These are phyloP conservation scores for Teratosphaeria gauchensis DNA, from an alignment of 2,329 filamentous ascomycete species.

Conservation along the genomic window DNA sequence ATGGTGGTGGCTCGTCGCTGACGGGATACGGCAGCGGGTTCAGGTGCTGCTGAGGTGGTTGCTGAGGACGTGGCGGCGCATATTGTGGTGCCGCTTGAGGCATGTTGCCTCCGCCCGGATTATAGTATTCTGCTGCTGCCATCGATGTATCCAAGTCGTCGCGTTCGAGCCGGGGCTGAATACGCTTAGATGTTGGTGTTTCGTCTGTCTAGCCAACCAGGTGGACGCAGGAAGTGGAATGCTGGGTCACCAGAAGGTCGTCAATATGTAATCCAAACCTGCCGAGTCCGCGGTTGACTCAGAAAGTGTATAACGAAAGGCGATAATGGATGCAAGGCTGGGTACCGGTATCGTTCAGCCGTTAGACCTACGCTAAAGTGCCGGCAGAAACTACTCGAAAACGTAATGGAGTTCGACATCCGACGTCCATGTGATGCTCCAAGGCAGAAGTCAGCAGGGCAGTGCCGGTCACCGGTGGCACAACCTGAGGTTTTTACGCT, in stretches of 20 bases:
- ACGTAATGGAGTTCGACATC: neutral
- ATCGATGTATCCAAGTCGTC: constrained; percentile 5
- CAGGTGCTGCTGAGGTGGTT: constrained; percentile 6
- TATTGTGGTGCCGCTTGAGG: neutral
- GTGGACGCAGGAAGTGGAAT: neutral
- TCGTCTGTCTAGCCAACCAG: neutral
- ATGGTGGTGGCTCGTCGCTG: constrained; percentile 22
- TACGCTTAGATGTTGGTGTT: neutral
- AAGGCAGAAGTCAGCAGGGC: neutral
- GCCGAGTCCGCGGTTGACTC: neutral
- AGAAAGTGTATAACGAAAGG: neutral
- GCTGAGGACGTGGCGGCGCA: constrained; percentile 7
- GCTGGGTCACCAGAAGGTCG: neutral
- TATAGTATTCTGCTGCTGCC: constrained; percentile 22
- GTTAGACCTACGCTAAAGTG: neutral
- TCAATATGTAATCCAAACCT: neutral
- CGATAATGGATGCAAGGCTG: neutral
- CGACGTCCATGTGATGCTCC: neutral
- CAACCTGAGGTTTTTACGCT: neutral
- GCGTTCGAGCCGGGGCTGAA: neutral
- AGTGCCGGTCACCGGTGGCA: neutral
- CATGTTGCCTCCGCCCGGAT: constrained; percentile 6
- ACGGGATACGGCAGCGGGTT: constrained; percentile 19
- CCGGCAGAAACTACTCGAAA: neutral
- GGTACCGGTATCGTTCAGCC: neutral